Percentiles rank a stretch among this genome's conserved stretches.
Evolutionary conservation across 1,284 basidiomycete genomes (phyloP).

Genomic region (Ceratobasidium theobromae): DNA sequence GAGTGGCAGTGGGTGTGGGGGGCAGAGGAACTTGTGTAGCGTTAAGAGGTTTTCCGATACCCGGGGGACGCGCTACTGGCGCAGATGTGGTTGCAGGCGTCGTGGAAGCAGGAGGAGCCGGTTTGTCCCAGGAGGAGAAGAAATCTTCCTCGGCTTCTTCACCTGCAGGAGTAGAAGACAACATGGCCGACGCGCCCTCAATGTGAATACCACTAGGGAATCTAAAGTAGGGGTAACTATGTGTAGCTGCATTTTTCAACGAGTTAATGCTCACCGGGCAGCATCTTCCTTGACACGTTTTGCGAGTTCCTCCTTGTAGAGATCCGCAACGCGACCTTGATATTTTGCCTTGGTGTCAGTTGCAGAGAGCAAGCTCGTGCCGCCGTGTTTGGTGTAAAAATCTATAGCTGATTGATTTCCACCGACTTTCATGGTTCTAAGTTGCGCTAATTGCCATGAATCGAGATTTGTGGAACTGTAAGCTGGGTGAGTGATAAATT

Average conservation of each 20-base stretch:
- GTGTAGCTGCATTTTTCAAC: not conserved
- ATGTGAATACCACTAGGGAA: slow-evolving; percentile 75
- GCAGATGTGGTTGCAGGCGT: slow-evolving; percentile 49
- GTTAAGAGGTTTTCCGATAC: slow-evolving; percentile 56
- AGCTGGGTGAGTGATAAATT: slow-evolving; percentile 15
- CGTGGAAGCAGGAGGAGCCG: slow-evolving; percentile 52
- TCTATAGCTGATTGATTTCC: slow-evolving; percentile 89
- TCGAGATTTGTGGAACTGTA: slow-evolving; percentile 94
- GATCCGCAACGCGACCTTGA: slow-evolving; percentile 74
- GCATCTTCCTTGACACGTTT: slow-evolving; percentile 80
- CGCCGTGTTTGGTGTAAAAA: slow-evolving; percentile 89
- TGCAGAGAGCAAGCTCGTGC: slow-evolving; percentile 66
- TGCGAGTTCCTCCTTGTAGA: slow-evolving; percentile 92
- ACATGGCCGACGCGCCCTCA: slow-evolving; percentile 66
- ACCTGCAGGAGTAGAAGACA: slow-evolving; percentile 43
- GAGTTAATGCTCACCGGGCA: slow-evolving; percentile 53
- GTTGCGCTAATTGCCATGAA: slow-evolving; percentile 87
- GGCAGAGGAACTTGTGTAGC: slow-evolving; percentile 27
- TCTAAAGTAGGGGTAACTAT: slow-evolving; percentile 45
- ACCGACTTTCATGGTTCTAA: slow-evolving; percentile 95
- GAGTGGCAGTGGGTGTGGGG: slow-evolving; percentile 39
- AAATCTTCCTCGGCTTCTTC: slow-evolving; percentile 82
- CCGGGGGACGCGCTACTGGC: slow-evolving; percentile 58
- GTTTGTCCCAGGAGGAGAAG: slow-evolving; percentile 95
- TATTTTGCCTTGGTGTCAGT: slow-evolving; percentile 90